Evolutionary conservation across 345 rosid genomes (phyloP).

Genomic region (Triadica sebifera): DNA sequence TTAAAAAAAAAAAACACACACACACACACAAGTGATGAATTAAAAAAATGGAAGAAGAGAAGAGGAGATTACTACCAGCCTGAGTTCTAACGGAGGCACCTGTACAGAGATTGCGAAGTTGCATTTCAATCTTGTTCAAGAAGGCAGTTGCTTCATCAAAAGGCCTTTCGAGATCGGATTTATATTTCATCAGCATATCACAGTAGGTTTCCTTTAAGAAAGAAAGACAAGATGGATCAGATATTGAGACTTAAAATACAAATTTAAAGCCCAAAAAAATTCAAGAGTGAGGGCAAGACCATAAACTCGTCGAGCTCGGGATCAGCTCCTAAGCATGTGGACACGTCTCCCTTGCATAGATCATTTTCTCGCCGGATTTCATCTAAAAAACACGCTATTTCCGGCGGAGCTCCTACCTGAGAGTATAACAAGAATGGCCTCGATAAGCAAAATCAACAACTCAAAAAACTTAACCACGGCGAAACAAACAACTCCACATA

Average conservation of each 20-base stretch:
- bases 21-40: no score
- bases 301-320: slow-evolving; percentile 98
- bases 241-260: neutral
- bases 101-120: slow-evolving; percentile 77
- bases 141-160: slow-evolving; percentile 79
- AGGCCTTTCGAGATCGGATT: slow-evolving; percentile 86
- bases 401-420: slow-evolving; percentile 93
- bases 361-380: slow-evolving; percentile 59
- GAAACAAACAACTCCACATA: neutral
- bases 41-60: no score
- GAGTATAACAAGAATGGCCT: neutral
- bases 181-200: slow-evolving; percentile 69
- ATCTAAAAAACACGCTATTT: slow-evolving; percentile 59
- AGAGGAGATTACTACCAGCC: slow-evolving; percentile 40
- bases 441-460: neutral
- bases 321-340: slow-evolving; percentile 63
- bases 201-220: slow-evolving; percentile 64
- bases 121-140: slow-evolving; percentile 77
- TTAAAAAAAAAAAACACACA: no score
- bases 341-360: slow-evolving; percentile 39
- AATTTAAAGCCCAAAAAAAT: neutral
- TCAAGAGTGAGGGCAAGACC: slow-evolving; percentile 36
- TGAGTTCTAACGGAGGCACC: slow-evolving; percentile 46
- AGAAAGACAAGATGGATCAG: neutral
- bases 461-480: neutral